Base-by-base conservation (phyloP, 1,284 basidiomycete genomes). In the Rhodotorula sp. region DNA sequence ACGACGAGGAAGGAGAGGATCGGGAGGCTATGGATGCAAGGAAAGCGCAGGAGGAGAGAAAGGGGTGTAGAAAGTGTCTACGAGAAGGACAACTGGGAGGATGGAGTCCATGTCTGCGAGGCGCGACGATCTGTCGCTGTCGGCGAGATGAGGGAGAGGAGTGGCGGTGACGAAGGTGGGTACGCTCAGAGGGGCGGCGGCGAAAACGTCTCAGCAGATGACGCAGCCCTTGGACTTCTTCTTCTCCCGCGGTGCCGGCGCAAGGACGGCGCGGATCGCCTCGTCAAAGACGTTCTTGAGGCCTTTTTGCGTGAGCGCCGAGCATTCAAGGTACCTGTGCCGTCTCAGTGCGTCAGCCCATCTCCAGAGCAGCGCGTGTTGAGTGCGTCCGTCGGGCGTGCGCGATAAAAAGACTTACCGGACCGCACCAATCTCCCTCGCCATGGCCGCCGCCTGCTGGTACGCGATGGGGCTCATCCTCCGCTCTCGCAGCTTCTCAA, bases 231-330 rank as follows among this genome's bases (percentile, higher is more conserved):
- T 81, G 73, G 80, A 80, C 79, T 81, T 79, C 63, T 77, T 75
- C 75, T 79, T 77, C 55, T 81, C 74, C 67, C 78, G 78, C 17
- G 79, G 76, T 55, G 80, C 78, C 12, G 84, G 83, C 1, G 81
- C 80, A 21, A 84, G 78, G 66, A 84, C 83, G 41, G 82, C 82
- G 27, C 93, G 88, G 80, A 97, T 97, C 48, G 93, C 93, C 83
- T 97, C 94, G 81, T 97, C 95, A 81, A 97, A 97, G 57, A 97
- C 94, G 59, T 90, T 93, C 88, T 97, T 97, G 79, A 97, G 84
- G 34, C 93, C 95, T 84, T 97, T 96, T 85, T 99, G 97, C 58
- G 97, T 98, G 79, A 99, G 85, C 55, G 97, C 97, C 42, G 93
- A 97, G 82, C 96, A 98, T 83, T 99, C 96, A 70, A 98, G 84